These are phyloP conservation scores for Exserohilum turcica DNA, from an alignment of 2,329 filamentous ascomycete species.

Conservation along the genomic window DNA sequence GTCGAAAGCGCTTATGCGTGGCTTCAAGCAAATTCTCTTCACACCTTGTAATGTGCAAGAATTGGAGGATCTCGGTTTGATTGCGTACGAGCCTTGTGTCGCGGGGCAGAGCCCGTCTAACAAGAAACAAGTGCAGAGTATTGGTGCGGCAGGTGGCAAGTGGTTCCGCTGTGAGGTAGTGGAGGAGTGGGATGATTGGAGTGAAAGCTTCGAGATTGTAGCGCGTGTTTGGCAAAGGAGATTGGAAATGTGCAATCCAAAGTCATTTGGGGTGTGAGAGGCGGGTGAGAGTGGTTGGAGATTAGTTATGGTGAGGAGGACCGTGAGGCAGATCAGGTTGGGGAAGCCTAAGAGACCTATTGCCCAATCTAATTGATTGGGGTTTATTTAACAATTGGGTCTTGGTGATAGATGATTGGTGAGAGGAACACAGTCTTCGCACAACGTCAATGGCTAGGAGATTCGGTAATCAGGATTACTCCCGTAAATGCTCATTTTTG, in stretches of 20 bases:
- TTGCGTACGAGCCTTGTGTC: slow-evolving; percentile 1
- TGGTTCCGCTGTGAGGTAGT: slow-evolving; percentile 12
- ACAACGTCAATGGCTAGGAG: too few species aligned
- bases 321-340: too few species aligned
- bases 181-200: slow-evolving; percentile 7
- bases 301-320: not conserved
- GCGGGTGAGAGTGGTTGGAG: not conserved
- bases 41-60: slow-evolving; percentile 17
- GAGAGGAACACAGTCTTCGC: too few species aligned
- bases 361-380: too few species aligned
- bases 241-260: not conserved
- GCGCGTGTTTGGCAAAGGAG: slow-evolving; percentile 4
- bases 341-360: too few species aligned
- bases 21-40: slow-evolving; percentile 5
- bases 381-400: too few species aligned
- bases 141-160: slow-evolving; percentile 6
- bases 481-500: too few species aligned
- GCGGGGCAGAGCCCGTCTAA: not conserved
- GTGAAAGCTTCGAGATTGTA: not conserved
- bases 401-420: too few species aligned
- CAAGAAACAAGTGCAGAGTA: not conserved
- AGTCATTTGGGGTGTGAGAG: not conserved
- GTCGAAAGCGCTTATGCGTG: not conserved
- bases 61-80: slow-evolving; percentile 5
- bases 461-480: too few species aligned